These are phyloP conservation scores for Phytopythium chamaehyphon DNA, from an alignment of 352 stramenopile species.

Conservation along the genomic window DNA sequence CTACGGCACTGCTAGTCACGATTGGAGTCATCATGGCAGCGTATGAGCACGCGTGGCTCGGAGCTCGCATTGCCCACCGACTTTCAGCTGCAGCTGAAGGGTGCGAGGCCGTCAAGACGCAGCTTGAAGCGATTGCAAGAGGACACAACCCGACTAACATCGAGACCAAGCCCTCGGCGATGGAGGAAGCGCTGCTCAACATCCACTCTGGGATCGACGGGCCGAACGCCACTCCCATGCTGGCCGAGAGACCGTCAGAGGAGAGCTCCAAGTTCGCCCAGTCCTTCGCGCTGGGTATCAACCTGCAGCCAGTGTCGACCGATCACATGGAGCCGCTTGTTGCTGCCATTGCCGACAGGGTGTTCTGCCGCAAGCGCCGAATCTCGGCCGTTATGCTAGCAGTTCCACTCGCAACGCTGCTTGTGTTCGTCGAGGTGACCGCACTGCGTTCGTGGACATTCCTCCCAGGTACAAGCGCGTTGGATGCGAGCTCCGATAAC, in stretches of 20 bases:
- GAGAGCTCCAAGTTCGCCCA: background rate
- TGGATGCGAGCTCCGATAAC: background rate
- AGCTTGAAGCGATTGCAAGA: background rate
- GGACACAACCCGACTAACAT: background rate
- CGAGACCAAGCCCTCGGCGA: background rate
- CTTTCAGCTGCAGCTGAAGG: background rate
- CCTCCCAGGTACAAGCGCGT: background rate
- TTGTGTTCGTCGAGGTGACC: slow-evolving; percentile 1
- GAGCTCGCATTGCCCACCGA: background rate
- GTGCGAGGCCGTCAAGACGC: background rate
- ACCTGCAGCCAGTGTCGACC: too few species aligned
- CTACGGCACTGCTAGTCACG: slow-evolving; percentile 2
- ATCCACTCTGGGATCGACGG: background rate
- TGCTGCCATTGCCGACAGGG: background rate
- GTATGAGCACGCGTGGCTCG: slow-evolving; percentile 4
- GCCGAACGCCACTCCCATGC: background rate
- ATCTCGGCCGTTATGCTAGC: background rate
- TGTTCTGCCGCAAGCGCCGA: background rate
- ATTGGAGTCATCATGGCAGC: background rate
- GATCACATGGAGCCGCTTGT: background rate
- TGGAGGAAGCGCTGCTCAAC: slow-evolving; percentile 4
- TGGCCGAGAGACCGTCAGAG: slow-evolving; percentile 4
- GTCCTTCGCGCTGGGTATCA: background rate
- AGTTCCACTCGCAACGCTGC: background rate
- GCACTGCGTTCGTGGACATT: background rate